Base-by-base conservation (phyloP, 345 rosid genomes). In the Triadica sebifera region DNA sequence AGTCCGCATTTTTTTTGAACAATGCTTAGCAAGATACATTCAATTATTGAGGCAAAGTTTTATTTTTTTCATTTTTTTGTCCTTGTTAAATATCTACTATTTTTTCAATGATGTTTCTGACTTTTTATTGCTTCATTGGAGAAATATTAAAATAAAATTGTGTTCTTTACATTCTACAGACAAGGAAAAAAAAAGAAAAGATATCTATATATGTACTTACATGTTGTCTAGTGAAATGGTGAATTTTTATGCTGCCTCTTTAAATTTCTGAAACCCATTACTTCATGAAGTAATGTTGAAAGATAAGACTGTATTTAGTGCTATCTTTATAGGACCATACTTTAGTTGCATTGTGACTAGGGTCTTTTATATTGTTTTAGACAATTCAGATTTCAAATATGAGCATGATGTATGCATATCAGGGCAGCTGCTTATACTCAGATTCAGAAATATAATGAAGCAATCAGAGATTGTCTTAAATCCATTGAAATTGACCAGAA, bases 371-470 rank as follows among this genome's bases (percentile, higher is more conserved):
- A 37, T 65, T 12, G 41, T 67, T 71, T 39, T 20, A 78, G 45
- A 19, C 65, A 58, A 46, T 57, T 59, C 51, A 15, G n/a, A 20
- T 43, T 8, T 47, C 17, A 67, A 2, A 77, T 73, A 76, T 76
- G 68, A 46, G 12, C 63, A 37, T 75, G 50, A 57, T 77, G 29
- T 67, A 39, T 62, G 61, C 58, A 67, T 78, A 52, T 76, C 85
- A 90, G 96, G 94, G 96, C 94, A 6, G 94, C 96, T 80, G 97
- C 97, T 68, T 90, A 86, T 81, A 92, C 96, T 46, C 94, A 89
- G 84, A 75, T 88, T 65, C 85, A 84, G 75, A 84, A 82, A 57
- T 87, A 86, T 69, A 20, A 79, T 57, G 94, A 91, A 79, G 97
- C 96, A 41, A 82, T 94, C 71, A 74, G 73, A 58, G 98, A 92